Percentiles rank a stretch among this genome's conserved stretches.
Conservation (phyloP, 176 grass and related monocot species). For the Oryza glaberrima region DNA sequence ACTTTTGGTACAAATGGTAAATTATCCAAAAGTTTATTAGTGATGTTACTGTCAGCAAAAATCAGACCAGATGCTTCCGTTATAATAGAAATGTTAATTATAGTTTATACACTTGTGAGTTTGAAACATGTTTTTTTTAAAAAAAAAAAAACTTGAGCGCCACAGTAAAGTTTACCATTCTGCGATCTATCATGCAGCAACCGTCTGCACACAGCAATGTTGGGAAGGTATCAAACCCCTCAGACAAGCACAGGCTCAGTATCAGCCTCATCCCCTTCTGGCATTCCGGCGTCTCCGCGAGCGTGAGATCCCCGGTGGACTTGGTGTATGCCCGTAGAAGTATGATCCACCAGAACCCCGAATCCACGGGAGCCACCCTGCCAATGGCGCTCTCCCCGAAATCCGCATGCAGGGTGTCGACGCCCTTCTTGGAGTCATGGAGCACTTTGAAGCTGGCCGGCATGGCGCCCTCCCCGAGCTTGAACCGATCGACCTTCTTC, state of each 20-base stretch:
- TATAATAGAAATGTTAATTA: not conserved
- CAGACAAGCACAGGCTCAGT: slow-evolving; percentile 64
- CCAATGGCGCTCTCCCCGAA: slow-evolving; percentile 78
- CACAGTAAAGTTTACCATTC: slow-evolving; percentile 53
- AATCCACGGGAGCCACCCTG: slow-evolving; percentile 67
- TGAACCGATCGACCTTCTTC: slow-evolving; percentile 76
- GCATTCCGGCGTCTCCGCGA: slow-evolving; percentile 66
- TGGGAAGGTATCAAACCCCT: slow-evolving; percentile 69
- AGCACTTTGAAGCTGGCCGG: slow-evolving; percentile 78
- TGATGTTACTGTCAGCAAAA: not conserved
- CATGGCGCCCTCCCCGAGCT: slow-evolving; percentile 79
- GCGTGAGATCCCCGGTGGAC: slow-evolving; percentile 58
- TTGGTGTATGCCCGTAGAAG: slow-evolving; percentile 75
- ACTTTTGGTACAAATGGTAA: not conserved
- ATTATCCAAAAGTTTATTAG: not conserved
- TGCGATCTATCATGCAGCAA: slow-evolving; percentile 81
- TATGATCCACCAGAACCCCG: slow-evolving; percentile 80
- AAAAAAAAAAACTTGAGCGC: slow-evolving; percentile 12
- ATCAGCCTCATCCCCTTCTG: slow-evolving; percentile 86
- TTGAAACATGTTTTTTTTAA: not conserved
- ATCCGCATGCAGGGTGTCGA: slow-evolving; percentile 67
- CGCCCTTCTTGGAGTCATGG: slow-evolving; percentile 61
- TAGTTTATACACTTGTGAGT: not conserved
- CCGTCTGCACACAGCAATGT: slow-evolving; percentile 69
- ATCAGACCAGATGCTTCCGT: not conserved